These are phyloP conservation scores for Salix brachista DNA, from an alignment of 345 rosid genomes.

Conservation along the genomic window DNA sequence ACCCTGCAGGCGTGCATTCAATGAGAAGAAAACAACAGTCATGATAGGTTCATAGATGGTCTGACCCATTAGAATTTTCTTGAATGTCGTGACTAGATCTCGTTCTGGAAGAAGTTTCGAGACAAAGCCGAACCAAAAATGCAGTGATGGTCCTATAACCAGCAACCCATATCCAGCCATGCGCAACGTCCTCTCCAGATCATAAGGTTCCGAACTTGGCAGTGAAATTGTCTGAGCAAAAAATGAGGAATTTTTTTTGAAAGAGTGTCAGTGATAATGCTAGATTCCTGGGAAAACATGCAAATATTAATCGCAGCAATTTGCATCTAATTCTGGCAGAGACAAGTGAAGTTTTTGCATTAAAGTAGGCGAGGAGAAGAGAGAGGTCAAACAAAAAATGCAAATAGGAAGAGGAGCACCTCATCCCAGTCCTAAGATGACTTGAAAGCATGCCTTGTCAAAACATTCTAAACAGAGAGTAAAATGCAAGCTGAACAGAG, in stretches of 20 bases:
- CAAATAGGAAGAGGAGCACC: background rate
- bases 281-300: background rate
- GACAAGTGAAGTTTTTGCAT: background rate
- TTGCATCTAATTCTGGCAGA: background rate
- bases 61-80: conserved; percentile 87
- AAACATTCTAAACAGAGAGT: background rate
- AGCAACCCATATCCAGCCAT: conserved; percentile 84
- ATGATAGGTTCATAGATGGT: conserved; percentile 64
- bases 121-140: conserved; percentile 79
- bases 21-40: conserved; percentile 70
- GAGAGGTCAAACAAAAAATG: background rate
- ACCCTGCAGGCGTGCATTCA: conserved; percentile 73
- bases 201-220: conserved; percentile 48
- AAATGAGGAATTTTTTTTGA: background rate
- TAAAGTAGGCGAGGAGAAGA: background rate
- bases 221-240: conserved; percentile 41
- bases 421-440: background rate
- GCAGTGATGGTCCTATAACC: conserved; percentile 76
- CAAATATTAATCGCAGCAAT: background rate
- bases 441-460: background rate
- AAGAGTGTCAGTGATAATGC: background rate
- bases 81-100: conserved; percentile 68
- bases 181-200: conserved; percentile 66
- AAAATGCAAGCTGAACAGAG: background rate
- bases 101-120: conserved; percentile 66